Evolutionary conservation across 2,329 filamentous ascomycete genomes (phyloP), one percentile per base, ranked within the genome.

Genomic region (Dryadomyces quercus-mongolicae): DNA sequence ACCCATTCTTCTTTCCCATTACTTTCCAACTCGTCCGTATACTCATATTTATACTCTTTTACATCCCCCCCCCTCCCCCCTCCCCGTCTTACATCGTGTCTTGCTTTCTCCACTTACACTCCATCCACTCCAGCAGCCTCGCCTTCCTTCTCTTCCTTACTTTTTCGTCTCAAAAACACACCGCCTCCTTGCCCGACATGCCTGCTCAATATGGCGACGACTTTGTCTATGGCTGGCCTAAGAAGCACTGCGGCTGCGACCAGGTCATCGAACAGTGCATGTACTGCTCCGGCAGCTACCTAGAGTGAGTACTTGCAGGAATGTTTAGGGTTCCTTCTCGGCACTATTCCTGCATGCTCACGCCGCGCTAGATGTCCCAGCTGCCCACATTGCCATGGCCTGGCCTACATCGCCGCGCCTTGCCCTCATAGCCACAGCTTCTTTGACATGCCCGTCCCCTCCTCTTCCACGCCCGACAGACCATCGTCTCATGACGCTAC

Each of bases 241-340:
- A 16, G 10, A 59, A 56, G 18, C 36, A 45, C 22, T 60, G 59
- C 18, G 59, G 59, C 3, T 60, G 59, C 10, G 15, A 49, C 1
- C 57, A 55, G 40, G 38, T 60, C 10, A 59, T 60, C 34, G 57
- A 57, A 15, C 49, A 47, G 1, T 60, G 59, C 47, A 31, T 51
- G 1, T 45, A 57, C 46, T 60, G 59, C 53, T 56, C 56, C 15
- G 59, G 59, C 13, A 60, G 59, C 53, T 60, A 54, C 13, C 48
- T 49, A 6, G 55, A 52, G 59, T 60, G 25, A 43, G 59, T 56
- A 31, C 25, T n/a, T n/a, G n/a, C n/a, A 5, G 5, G 8, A 25
- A 16, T 5, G n/a, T 16, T 43, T 16, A 5, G 40, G 5, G 6
- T 18, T 43, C 18, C 42, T 44, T 18, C 42, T 42, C 15, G 12